Base-by-base conservation (phyloP, 139 green algal species). In the Ettlia oleoabundans region DNA sequence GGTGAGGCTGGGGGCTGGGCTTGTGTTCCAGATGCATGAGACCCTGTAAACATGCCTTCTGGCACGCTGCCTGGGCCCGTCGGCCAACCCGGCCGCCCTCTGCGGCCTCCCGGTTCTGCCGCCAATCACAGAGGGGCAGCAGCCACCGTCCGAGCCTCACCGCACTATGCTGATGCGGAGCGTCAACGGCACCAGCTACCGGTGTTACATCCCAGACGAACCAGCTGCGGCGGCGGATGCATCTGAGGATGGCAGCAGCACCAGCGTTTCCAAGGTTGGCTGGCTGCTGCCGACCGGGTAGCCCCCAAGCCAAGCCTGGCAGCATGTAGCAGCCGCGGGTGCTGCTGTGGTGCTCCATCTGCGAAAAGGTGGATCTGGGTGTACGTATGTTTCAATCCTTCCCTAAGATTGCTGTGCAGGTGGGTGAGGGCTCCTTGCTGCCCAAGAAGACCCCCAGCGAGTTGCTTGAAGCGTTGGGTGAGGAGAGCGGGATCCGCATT, bases 401-500 rank as follows among this genome's bases (percentile, higher is more conserved):
- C 21, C 21, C 55, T 32, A n/a, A 10, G 47, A 10, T 9, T 32
- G 18, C 5, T 64, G 42, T 37, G 61, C 76, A 82, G 76, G 76
- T 37, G 10, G 22, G 63, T 0, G 42, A 82, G 33, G 26, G 33
- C 18, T 58, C 43, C 24, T 41, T 81, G 37, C n/a, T 72, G 4
- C 21, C 38, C 9, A n/a, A 75, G 65, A 79, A 81, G 65, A 83
- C 41, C 18, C 83, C 65, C 51, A 70, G 24, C 24, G 38, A 83
- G 30, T 64, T 83, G 55, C 70, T 84, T 42, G 68, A 78, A 32
- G 51, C 78, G 47, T 37, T 83, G 26, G n/a, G 64, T 77, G 63
- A 76, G 77, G 1, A n/a, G 15, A 28, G 18, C 55, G 55, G 18
- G 18, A 32, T 10, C 47, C 47, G 47, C 15, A 24, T 58, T 58